Percentiles rank a stretch among this genome's conserved stretches.
These are phyloP conservation scores for Heliamphora pulchella DNA, from an alignment of 179 eudicot genomes.

Conservation along the genomic window DNA sequence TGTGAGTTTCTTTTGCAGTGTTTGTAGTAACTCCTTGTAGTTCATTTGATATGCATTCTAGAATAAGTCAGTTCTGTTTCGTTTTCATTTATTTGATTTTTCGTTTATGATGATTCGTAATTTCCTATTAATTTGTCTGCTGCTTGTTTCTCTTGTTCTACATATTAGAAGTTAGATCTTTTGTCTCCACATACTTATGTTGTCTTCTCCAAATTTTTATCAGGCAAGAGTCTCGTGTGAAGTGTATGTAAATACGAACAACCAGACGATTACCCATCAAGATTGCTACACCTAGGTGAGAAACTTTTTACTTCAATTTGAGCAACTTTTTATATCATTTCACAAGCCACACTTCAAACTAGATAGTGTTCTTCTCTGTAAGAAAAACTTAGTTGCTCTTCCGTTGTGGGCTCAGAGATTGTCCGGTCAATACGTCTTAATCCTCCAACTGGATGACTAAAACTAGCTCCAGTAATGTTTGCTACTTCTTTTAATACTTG, in stretches of 20 bases:
- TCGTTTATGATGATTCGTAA: not conserved
- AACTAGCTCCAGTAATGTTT: too few relatives aligned
- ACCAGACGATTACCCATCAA: slow-evolving; percentile 42
- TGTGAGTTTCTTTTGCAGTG: not conserved
- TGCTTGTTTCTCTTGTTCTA: not conserved
- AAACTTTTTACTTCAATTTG: not conserved
- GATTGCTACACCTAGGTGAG: slow-evolving; percentile 51
- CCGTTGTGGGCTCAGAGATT: too few relatives aligned
- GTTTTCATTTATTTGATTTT: not conserved
- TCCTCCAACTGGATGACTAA: too few relatives aligned
- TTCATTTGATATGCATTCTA: not conserved
- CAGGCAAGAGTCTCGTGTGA: slow-evolving; percentile 53
- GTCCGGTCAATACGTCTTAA: too few relatives aligned
- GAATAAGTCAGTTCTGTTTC: not conserved
- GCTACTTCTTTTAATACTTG: too few relatives aligned
- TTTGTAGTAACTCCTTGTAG: not conserved
- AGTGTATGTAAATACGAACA: slow-evolving; percentile 33
- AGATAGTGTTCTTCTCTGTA: too few relatives aligned
- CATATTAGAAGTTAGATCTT: not conserved
- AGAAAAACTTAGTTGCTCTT: too few relatives aligned
- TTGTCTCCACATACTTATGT: not conserved
- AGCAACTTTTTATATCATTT: not conserved
- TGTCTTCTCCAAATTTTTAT: not conserved
- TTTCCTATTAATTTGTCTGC: not conserved
- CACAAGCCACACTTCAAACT: too few relatives aligned